A percentile compares a stretch with the other conserved stretches of the same genome.
phyloP scores from a whole-genome alignment of 371 early-diverging fungal genomes.

The Rhizopus microsporus region DNA sequence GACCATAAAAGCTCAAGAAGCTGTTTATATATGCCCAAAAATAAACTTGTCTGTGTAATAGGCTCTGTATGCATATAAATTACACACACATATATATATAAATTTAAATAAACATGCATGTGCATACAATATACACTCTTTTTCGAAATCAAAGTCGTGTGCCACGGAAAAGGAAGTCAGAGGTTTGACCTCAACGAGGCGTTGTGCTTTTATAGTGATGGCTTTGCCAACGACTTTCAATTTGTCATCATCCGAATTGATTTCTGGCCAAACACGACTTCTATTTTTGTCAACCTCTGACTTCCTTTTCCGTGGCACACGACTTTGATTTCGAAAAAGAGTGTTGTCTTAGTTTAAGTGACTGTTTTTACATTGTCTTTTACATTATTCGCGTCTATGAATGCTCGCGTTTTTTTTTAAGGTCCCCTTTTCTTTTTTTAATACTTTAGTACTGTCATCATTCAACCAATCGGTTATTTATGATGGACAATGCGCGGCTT shows the following conservation, averaged over 20 bases:
- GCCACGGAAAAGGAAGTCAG: constrained; percentile 18
- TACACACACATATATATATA: no score
- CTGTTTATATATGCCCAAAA: not conserved
- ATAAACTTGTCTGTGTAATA: not conserved
- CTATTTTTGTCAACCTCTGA: constrained; percentile 9
- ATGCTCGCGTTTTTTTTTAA: no score
- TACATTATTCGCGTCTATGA: no score
- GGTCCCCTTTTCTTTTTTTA: no score
- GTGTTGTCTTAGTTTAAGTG: not conserved
- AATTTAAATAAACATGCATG: no score
- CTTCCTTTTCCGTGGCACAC: constrained; percentile 10
- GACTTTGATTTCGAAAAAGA: constrained; percentile 5
- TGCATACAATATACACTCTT: no score
- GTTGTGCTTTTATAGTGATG: constrained; percentile 4
- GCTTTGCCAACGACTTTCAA: constrained; percentile 5
- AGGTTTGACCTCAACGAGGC: constrained; percentile 38
- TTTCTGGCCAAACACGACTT: constrained; percentile 6
- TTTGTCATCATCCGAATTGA: constrained; percentile 5
- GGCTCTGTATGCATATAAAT: not conserved
- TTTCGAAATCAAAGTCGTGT: no score
- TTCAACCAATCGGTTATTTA: no score
- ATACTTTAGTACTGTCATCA: no score
- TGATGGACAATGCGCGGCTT: constrained; percentile 5
- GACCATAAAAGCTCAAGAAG: not conserved
- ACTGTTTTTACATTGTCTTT: no score